phyloP scores from a whole-genome alignment of 176 grass and related monocot species.

The Aegilops sharonensis region DNA sequence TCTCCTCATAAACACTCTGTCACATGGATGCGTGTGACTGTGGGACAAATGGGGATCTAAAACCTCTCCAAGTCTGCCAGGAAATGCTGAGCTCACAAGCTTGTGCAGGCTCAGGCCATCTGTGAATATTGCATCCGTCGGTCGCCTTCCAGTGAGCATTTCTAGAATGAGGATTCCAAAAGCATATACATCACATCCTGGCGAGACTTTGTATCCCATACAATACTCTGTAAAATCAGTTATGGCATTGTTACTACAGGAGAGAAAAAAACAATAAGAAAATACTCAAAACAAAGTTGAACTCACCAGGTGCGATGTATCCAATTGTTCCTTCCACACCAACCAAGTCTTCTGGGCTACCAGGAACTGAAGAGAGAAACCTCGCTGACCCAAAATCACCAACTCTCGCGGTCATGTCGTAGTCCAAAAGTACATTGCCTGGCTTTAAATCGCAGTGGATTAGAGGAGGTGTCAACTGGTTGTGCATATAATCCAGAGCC shows the following conservation, averaged over 20 bases:
- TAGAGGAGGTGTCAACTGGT: background rate
- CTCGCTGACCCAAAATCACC: conserved; percentile 40
- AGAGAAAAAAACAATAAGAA: background rate
- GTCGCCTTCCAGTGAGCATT: conserved; percentile 36
- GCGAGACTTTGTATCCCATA: conserved; percentile 16
- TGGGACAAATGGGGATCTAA: background rate
- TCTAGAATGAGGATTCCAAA: conserved; percentile 44
- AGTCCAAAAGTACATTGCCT: too few species aligned
- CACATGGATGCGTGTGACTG: too few species aligned
- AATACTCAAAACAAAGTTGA: background rate
- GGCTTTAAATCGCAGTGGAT: too few species aligned
- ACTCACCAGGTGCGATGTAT: conserved; percentile 34
- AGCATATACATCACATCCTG: conserved; percentile 33
- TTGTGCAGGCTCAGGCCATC: conserved; percentile 20
- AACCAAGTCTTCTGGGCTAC: background rate
- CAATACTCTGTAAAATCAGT: conserved; percentile 35
- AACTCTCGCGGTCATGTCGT: background rate
- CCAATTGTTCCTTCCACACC: conserved; percentile 28
- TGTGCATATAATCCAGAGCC: conserved; percentile 37
- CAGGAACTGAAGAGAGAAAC: conserved; percentile 9
- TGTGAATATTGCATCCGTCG: conserved; percentile 26
- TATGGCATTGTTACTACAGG: background rate
- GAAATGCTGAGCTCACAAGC: background rate
- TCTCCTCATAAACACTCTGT: background rate
- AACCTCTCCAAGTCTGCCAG: background rate